A percentile compares a stretch with the other conserved stretches of the same genome.
Evolutionary conservation across 805 yeast genomes (phyloP).

Genomic region (Monosporozyma solicola): DNA sequence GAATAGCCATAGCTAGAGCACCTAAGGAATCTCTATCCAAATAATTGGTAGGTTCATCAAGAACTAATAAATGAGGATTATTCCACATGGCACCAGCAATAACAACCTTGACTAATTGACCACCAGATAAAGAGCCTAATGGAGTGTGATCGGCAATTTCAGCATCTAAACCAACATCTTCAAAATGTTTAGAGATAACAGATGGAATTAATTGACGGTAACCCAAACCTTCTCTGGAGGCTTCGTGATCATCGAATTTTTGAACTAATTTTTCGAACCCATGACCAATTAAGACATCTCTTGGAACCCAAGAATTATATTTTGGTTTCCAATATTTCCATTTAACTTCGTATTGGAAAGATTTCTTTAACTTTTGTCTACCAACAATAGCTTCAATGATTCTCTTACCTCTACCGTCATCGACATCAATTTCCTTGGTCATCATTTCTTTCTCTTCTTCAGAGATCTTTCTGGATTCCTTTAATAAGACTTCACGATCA

Average conservation of each 20-base stretch:
- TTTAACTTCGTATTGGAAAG: conserved; percentile 93
- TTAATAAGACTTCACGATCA: conserved; percentile 90
- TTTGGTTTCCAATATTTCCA: conserved; percentile 91
- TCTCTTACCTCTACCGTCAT: conserved; percentile 84
- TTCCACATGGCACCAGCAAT: conserved; percentile 99
- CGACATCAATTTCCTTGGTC: conserved; percentile 68
- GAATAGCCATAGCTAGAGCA: conserved; percentile 93
- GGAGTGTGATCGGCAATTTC: conserved; percentile 98
- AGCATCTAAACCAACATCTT: conserved; percentile 94
- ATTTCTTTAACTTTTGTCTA: conserved; percentile 90
- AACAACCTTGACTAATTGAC: conserved; percentile 95
- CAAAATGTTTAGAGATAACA: conserved; percentile 92
- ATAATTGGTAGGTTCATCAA: conserved; percentile 98
- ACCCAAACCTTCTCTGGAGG: conserved; percentile 97
- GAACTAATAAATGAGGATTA: conserved; percentile 90
- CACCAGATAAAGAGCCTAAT: conserved; percentile 93
- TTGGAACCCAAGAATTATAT: conserved; percentile 88
- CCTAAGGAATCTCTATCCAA: conserved; percentile 96
- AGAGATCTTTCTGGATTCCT: conserved; percentile 83
- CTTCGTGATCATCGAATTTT: conserved; percentile 97
- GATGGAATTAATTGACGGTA: conserved; percentile 89
- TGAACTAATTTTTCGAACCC: conserved; percentile 89
- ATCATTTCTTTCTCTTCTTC: conserved; percentile 64
- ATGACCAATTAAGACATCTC: conserved; percentile 68
- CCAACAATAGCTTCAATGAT: conserved; percentile 91